Evolutionary conservation across 169 alveolate species (phyloP), one percentile per base, ranked within the genome.

Genomic region (Plasmodium vinckei): DNA sequence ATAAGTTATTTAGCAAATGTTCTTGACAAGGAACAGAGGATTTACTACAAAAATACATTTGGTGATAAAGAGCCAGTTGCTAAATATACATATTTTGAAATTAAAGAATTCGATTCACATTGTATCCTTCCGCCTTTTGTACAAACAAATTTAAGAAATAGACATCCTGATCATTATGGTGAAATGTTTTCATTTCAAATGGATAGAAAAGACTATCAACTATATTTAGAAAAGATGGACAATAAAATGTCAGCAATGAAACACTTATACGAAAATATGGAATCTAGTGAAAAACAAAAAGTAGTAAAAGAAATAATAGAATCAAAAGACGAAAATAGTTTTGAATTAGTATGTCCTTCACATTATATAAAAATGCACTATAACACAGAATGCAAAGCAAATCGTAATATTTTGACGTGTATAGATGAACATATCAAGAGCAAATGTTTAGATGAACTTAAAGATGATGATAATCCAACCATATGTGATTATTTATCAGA

Each of bases 51-150:
- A 1, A 3, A 53, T n/a, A 49, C 9, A 3, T 53, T 65, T 53
- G 54, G 39, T 9, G 25, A 79, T 42, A 4, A 9, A 39, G 60
- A 53, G 67, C 89, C 82, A n/a, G 72, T 54, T 17, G 82, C 72
- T 9, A 79, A 79, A 47, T 79, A 51, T 59, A 67, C 89, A 49
- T 13, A 46, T 19, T 65, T 79, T 44, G 19, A 79, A 19, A 4
- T 79, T 12, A 65, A 79, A 47, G 89, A 79, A 47, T 79, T 79
- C 27, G 71, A 79, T 44, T 54, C 54, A 25, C 67, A 79, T 60
- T 79, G 89, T 25, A 54, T 79, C 21, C 25, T 79, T 15, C 89
- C 89, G 3, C 79, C 89, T 6, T 9, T 79, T 25, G 56, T 79
- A 67, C 42, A 79, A 42, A 64, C 82, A 21, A 67, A 33, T 70